Conservation (phyloP, 1,284 basidiomycete genomes). For the Vanrija pseudolonga region DNA sequence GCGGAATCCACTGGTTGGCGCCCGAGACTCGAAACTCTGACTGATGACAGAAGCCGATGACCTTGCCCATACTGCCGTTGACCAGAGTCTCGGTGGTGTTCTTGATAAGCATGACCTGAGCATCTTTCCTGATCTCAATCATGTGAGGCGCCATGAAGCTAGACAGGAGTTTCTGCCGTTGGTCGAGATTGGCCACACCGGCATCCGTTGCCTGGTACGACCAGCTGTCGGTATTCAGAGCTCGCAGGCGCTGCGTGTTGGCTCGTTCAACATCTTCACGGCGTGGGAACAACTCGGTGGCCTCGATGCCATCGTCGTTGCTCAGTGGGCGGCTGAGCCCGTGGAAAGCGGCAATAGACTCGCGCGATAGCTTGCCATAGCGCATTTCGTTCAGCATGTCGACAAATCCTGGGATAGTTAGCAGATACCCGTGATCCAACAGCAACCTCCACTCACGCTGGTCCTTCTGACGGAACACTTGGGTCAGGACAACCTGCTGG, state of each 20-base stretch:
- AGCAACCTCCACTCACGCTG: slow-evolving; percentile 44
- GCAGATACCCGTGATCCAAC: no score
- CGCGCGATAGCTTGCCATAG: slow-evolving; percentile 62
- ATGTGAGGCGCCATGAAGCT: slow-evolving; percentile 67
- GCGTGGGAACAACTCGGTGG: slow-evolving; percentile 82
- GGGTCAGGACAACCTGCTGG: slow-evolving; percentile 77
- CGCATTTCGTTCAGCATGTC: slow-evolving; percentile 89
- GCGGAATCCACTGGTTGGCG: slow-evolving; percentile 26
- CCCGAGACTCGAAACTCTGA: no score
- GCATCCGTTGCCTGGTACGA: slow-evolving; percentile 57
- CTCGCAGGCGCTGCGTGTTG: slow-evolving; percentile 62
- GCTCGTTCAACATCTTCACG: slow-evolving; percentile 76
- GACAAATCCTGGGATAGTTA: slow-evolving; percentile 63
- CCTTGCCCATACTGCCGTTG: slow-evolving; percentile 75
- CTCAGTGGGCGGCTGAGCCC: slow-evolving; percentile 55
- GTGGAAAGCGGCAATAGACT: slow-evolving; percentile 62
- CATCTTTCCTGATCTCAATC: slow-evolving; percentile 64
- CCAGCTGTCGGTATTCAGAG: slow-evolving; percentile 50
- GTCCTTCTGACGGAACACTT: slow-evolving; percentile 73
- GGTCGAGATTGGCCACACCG: slow-evolving; percentile 56
- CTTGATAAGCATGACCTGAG: slow-evolving; percentile 69
- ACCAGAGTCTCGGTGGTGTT: slow-evolving; percentile 70
- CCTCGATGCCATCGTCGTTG: slow-evolving; percentile 69
- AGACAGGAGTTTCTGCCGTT: slow-evolving; percentile 62
- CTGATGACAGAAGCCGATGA: slow-evolving; percentile 63